A percentile compares a stretch with the other conserved stretches of the same genome.
phyloP scores from a whole-genome alignment of 768 basidiomycete species.

The Cyathus striatus region DNA sequence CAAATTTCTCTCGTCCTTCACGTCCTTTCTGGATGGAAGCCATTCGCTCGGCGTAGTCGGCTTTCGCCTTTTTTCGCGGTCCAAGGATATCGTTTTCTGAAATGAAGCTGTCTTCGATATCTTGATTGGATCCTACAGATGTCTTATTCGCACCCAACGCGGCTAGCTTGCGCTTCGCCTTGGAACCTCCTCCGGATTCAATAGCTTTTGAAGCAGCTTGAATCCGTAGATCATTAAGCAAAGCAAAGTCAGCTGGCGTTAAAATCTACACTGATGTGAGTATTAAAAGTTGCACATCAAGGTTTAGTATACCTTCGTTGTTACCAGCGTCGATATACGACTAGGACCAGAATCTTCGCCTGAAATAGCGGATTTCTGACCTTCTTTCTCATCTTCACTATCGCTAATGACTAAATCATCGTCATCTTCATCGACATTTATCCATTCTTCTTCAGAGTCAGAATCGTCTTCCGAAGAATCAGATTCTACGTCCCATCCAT shows the following conservation, averaged over 20 bases:
- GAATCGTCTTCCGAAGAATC: constrained; percentile 51
- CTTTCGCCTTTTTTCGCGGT: constrained; percentile 88
- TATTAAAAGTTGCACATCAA: background rate
- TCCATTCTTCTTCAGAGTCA: constrained; percentile 73
- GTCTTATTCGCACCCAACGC: constrained; percentile 71
- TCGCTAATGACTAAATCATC: constrained; percentile 76
- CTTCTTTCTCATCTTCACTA: constrained; percentile 74
- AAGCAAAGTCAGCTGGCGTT: constrained; percentile 93
- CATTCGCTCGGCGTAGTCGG: constrained; percentile 90
- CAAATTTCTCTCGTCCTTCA: constrained; percentile 92
- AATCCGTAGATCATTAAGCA: constrained; percentile 83
- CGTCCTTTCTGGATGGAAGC: constrained; percentile 89
- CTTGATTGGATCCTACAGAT: constrained; percentile 36
- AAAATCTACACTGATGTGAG: constrained; percentile 59
- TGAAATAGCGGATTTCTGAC: constrained; percentile 32
- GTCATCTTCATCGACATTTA: constrained; percentile 73
- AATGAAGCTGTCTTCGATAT: constrained; percentile 55
- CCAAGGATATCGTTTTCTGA: constrained; percentile 92
- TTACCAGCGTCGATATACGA: constrained; percentile 65
- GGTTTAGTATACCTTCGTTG: constrained; percentile 57
- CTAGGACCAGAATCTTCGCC: constrained; percentile 12
- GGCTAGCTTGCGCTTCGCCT: constrained; percentile 86
- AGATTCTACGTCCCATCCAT: constrained; percentile 85
- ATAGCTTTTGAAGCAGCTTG: constrained; percentile 71
- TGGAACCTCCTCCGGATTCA: constrained; percentile 63